Evolutionary conservation across 2,329 filamentous ascomycete species (phyloP).

Genomic region (Colletotrichum eremochloae): DNA sequence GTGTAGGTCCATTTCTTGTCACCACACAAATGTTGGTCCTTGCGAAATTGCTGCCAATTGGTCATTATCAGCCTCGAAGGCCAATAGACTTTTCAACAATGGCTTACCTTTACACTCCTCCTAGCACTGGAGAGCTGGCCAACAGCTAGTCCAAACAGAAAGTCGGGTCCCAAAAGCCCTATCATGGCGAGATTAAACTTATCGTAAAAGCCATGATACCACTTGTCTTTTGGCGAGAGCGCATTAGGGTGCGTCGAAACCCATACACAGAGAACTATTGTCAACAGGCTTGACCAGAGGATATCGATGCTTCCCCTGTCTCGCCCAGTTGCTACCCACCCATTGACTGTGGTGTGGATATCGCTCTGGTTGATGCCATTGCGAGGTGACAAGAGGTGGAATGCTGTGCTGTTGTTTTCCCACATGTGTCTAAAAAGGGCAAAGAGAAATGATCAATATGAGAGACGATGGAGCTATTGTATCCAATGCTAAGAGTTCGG

Average conservation of each 20-base stretch:
- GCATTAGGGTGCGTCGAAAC: conserved; percentile 56
- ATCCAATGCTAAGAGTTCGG: neutral
- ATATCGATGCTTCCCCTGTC: conserved; percentile 57
- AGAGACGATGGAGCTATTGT: neutral
- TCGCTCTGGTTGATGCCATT: conserved; percentile 5
- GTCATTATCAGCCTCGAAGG: neutral
- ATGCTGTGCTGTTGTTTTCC: too few species aligned
- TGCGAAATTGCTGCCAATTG: conserved; percentile 15
- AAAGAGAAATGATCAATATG: neutral
- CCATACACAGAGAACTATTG: conserved; percentile 58
- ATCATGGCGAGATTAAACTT: conserved; percentile 53
- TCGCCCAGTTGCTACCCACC: conserved; percentile 53
- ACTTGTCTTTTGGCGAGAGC: conserved; percentile 48
- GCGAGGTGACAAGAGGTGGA: neutral
- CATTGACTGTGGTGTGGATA: conserved; percentile 36
- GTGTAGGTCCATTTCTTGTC: conserved; percentile 52
- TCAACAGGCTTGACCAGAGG: conserved; percentile 54
- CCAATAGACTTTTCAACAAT: neutral
- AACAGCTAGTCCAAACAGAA: conserved; percentile 51
- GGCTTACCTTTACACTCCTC: conserved; percentile 48
- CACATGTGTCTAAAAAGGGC: neutral
- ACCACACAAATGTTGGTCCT: conserved; percentile 42
- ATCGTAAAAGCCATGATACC: conserved; percentile 48
- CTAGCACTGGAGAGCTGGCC: conserved; percentile 53
- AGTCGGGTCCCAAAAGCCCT: conserved; percentile 54